These are phyloP conservation scores for Elsinoe perseae DNA, from an alignment of 2,329 filamentous ascomycete species.

Conservation along the genomic window DNA sequence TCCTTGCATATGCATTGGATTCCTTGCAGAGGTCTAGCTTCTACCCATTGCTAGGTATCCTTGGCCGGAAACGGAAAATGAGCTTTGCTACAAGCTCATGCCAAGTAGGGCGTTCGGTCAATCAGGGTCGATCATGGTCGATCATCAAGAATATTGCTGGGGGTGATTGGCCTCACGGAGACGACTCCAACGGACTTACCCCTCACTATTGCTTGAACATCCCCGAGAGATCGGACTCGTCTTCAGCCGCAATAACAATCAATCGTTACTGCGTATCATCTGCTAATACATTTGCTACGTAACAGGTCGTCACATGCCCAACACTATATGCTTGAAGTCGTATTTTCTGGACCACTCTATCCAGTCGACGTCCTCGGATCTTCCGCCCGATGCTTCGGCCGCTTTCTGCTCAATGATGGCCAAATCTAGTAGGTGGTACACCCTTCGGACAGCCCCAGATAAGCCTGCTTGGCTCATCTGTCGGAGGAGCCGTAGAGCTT, in stretches of 20 bases:
- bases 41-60: no score
- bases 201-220: not conserved
- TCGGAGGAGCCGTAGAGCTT: constrained; percentile 42
- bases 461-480: constrained; percentile 42
- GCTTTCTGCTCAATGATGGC: constrained; percentile 43
- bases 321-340: constrained; percentile 44
- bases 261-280: no score
- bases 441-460: constrained; percentile 41
- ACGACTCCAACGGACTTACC: not conserved
- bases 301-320: constrained; percentile 36
- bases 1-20: no score
- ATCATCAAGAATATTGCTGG: not conserved
- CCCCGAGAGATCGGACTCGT: not conserved
- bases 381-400: constrained; percentile 33
- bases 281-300: not conserved
- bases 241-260: no score
- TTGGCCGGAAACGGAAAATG: not conserved
- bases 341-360: constrained; percentile 39
- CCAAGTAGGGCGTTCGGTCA: not conserved
- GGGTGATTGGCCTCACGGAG: not conserved
- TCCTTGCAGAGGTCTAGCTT: no score
- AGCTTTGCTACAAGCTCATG: not conserved
- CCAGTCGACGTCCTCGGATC: constrained; percentile 44
- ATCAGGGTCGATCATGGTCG: not conserved
- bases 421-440: constrained; percentile 39